These are phyloP conservation scores for Oryza officinalis DNA, from an alignment of 176 grass and related monocot species.

Conservation along the genomic window DNA sequence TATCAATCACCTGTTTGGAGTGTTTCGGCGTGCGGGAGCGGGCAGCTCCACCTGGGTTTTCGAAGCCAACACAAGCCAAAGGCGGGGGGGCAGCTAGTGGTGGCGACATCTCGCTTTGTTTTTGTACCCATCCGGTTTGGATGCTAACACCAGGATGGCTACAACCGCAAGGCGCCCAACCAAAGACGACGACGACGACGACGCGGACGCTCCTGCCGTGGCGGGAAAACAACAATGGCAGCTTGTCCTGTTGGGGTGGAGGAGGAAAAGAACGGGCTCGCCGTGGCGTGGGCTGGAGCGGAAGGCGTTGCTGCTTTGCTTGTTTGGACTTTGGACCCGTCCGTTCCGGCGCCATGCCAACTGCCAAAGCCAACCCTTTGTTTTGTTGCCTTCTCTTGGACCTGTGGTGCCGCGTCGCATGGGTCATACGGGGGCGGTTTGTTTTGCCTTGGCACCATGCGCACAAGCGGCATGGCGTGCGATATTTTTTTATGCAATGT, in stretches of 20 bases:
- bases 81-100: neutral
- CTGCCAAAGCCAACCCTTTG: conserved; percentile 1
- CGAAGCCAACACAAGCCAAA: neutral
- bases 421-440: neutral
- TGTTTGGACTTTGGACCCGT: conserved; percentile 13
- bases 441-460: neutral
- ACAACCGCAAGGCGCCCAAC: neutral
- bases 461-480: neutral
- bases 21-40: neutral
- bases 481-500: neutral
- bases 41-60: neutral
- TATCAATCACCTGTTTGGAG: neutral
- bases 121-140: neutral
- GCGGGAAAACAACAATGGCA: neutral
- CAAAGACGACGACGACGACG: neutral
- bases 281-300: neutral
- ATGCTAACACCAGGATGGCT: neutral
- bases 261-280: neutral
- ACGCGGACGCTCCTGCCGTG: too few species aligned
- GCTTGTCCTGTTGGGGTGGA: neutral
- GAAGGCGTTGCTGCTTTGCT: neutral
- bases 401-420: neutral
- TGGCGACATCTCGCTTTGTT: neutral
- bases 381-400: neutral
- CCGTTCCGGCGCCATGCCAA: neutral